These are phyloP conservation scores for Aspergillus intermedius DNA, from an alignment of 2,329 filamentous ascomycete species.

Conservation along the genomic window DNA sequence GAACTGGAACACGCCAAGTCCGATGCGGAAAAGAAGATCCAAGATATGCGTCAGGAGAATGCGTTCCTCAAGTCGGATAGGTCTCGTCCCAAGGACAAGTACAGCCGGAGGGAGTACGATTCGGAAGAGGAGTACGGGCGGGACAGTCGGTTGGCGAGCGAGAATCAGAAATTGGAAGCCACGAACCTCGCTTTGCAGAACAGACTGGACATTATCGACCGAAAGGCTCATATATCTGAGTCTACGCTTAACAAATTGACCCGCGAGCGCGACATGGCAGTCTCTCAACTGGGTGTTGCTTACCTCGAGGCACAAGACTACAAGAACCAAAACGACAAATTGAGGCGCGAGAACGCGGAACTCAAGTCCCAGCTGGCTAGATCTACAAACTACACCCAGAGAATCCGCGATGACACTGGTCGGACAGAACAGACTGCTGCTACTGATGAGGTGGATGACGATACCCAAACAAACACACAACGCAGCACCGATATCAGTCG, in stretches of 20 bases:
- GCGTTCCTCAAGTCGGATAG: constrained; percentile 44
- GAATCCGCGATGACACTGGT: constrained; percentile 21
- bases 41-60: constrained; percentile 49
- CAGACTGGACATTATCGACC: constrained; percentile 49
- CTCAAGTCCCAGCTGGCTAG: constrained; percentile 31
- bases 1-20: constrained; percentile 52
- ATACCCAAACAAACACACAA: constrained; percentile 28
- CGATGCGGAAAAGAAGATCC: constrained; percentile 43
- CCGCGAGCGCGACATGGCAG: constrained; percentile 52
- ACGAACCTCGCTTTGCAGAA: constrained; percentile 50
- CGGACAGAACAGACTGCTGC: constrained; percentile 20
- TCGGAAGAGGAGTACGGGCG: constrained; percentile 43
- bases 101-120: constrained; percentile 27
- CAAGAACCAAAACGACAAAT: constrained; percentile 33
- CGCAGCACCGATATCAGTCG: constrained; percentile 22
- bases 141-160: constrained; percentile 22
- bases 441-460: constrained; percentile 18
- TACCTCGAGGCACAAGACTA: constrained; percentile 47
- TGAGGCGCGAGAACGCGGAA: constrained; percentile 34
- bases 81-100: constrained; percentile 28
- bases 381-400: constrained; percentile 14
- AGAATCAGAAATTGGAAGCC: constrained; percentile 45
- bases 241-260: constrained; percentile 49
- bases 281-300: constrained; percentile 52
- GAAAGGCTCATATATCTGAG: constrained; percentile 49